phyloP scores from a whole-genome alignment of 192 early-diverging fungal species.

The Spinellus fusiger region DNA sequence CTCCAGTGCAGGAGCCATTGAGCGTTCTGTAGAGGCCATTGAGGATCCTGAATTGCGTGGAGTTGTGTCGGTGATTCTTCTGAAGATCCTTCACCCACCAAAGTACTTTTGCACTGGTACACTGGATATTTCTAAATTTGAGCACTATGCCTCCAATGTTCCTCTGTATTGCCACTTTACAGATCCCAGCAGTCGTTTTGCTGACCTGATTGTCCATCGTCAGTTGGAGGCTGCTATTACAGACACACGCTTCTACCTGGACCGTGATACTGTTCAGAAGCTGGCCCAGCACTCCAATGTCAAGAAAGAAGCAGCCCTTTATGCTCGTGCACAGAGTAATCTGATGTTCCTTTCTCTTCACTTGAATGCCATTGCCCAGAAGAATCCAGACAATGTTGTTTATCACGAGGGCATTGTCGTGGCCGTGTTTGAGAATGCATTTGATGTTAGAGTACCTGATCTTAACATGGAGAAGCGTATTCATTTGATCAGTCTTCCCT shows the following conservation, averaged over 20 bases:
- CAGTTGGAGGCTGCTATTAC: constrained; percentile 61
- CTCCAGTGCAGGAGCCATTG: constrained; percentile 46
- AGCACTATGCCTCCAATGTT: constrained; percentile 87
- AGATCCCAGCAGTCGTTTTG: constrained; percentile 91
- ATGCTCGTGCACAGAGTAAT: constrained; percentile 64
- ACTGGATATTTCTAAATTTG: constrained; percentile 62
- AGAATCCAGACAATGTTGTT: constrained; percentile 32
- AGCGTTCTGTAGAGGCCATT: constrained; percentile 54
- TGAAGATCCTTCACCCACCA: constrained; percentile 94
- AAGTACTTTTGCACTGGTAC: constrained; percentile 96
- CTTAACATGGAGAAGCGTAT: constrained; percentile 72
- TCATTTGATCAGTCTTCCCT: constrained; percentile 45
- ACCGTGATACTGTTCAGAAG: constrained; percentile 50
- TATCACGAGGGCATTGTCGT: constrained; percentile 61
- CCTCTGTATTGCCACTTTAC: constrained; percentile 97
- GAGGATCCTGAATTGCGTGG: constrained; percentile 55
- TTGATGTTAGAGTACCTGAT: constrained; percentile 68
- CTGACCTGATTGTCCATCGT: constrained; percentile 94
- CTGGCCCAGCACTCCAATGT: constrained; percentile 73
- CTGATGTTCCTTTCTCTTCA: constrained; percentile 64
- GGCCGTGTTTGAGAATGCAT: constrained; percentile 54
- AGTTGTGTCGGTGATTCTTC: constrained; percentile 76
- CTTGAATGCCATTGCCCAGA: constrained; percentile 42
- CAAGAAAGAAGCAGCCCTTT: constrained; percentile 64
- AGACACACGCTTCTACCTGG: constrained; percentile 49